Conservation (phyloP, 2,329 filamentous ascomycete genomes). For the Monilinia fructigena region DNA sequence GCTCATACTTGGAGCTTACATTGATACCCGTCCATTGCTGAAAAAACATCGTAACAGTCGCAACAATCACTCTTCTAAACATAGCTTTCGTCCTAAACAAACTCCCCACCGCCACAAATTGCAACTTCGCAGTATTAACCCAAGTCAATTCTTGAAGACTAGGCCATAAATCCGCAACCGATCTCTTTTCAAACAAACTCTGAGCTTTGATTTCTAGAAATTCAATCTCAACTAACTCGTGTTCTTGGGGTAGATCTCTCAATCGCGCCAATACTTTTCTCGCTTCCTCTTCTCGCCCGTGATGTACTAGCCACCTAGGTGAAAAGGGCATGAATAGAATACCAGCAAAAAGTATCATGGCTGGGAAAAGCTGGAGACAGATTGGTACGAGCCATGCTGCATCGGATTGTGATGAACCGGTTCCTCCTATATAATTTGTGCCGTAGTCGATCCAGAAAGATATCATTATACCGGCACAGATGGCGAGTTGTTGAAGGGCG, state of each 20-base stretch:
- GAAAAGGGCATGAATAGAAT: conserved; percentile 81
- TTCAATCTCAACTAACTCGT: conserved; percentile 71
- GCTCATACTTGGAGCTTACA: conserved; percentile 30
- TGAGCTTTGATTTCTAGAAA: conserved; percentile 83
- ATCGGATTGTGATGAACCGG: conserved; percentile 56
- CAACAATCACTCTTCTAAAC: conserved; percentile 64
- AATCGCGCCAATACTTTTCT: conserved; percentile 61
- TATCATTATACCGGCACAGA: conserved; percentile 56
- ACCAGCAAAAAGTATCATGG: conserved; percentile 62
- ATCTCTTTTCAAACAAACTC: conserved; percentile 73
- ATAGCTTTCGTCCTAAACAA: conserved; percentile 65
- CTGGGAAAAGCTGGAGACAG: conserved; percentile 67
- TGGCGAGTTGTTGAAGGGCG: conserved; percentile 63
- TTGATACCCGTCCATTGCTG: conserved; percentile 52
- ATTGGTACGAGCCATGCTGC: conserved; percentile 74
- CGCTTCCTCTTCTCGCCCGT: conserved; percentile 67
- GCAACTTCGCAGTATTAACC: conserved; percentile 65
- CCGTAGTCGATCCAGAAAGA: conserved; percentile 63
- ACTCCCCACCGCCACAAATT: conserved; percentile 65
- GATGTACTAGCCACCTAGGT: conserved; percentile 72
- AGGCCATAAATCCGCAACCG: conserved; percentile 66
- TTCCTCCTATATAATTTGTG: conserved; percentile 67
- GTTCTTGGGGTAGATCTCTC: conserved; percentile 58
- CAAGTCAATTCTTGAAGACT: conserved; percentile 58
- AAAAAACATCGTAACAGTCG: conserved; percentile 62